Conservation (phyloP, 2,329 filamentous ascomycete species). For the Fusarium stilboides region DNA sequence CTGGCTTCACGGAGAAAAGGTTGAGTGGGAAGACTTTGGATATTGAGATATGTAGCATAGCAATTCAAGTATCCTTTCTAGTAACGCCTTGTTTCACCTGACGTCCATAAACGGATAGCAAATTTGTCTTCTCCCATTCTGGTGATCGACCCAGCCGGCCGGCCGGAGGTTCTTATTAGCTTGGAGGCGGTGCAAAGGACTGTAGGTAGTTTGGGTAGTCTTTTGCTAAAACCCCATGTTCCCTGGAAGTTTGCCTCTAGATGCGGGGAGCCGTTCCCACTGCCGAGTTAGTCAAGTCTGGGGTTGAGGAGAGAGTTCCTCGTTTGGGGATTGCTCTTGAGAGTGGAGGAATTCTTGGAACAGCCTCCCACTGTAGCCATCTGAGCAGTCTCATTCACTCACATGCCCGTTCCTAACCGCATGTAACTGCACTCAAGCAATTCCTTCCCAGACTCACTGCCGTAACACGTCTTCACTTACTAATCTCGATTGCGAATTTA, state of each 20-base stretch:
- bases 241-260: conserved; percentile 22
- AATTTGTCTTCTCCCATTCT: conserved; percentile 6
- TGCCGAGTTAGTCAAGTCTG: conserved; percentile 23
- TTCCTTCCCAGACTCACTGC: not conserved
- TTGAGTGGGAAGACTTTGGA: conserved; percentile 73
- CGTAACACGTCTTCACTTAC: not conserved
- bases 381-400: not conserved
- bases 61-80: conserved; percentile 5
- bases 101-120: not conserved
- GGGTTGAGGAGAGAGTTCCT: conserved; percentile 18
- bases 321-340: not conserved
- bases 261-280: conserved; percentile 35
- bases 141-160: conserved; percentile 21
- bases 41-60: conserved; percentile 59
- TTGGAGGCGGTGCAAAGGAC: conserved; percentile 32
- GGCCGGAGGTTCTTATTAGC: conserved; percentile 31
- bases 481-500: not conserved
- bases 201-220: not conserved
- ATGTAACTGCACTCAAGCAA: not conserved
- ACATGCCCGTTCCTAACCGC: not conserved
- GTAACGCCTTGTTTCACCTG: not conserved
- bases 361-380: not conserved
- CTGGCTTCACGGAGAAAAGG: conserved; percentile 70
- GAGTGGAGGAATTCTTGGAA: not conserved
- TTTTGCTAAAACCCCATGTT: conserved; percentile 1